Base-by-base conservation (phyloP, 2,329 filamentous ascomycete species). In the Aspergillus pseudoterreus region DNA sequence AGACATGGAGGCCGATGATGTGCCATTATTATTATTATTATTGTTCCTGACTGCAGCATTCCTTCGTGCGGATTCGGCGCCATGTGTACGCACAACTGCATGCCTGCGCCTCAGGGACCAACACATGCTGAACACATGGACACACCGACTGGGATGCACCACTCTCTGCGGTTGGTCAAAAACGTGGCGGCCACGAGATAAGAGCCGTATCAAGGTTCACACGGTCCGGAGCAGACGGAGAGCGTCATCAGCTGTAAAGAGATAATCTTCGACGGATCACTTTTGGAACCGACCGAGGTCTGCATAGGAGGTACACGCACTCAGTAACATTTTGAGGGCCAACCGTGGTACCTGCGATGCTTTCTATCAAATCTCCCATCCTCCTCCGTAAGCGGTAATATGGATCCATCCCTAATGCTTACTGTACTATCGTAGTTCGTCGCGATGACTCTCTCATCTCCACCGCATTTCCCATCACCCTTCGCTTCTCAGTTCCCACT, bases 141-240 rank as follows among this genome's bases (percentile, higher is more conserved):
- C 35, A 38, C 6, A 10, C 14, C 15, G 27, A 11, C 27, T 30
- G 27, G 27, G 19, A 45, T 49, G 49, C 52, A 42, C 35, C 9
- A 30, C 27, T 11, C 27, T 30, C 27, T 30, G 27, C 27, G 14
- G 17, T 39, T 53, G 57, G 56, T 57, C 49, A 59, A 58, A 57
- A 67, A 66, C 65, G 65, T 68, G 65, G 65, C 63, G 55, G 60
- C 64, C 64, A 68, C 64, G 64, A 67, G 64, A 63, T 42, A 30
- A 9, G 27, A 10, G 27, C 10, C 27, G 27, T 30, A 8, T 30
- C 27, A 30, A 30, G 27, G 27, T 30, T 30, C 11, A 11, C 27
- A 11, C 19, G 4, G 19, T 19, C 19, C 19, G 19, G 27, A 30
- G 27, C 3, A 10, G 27, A 30, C 10, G 27, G 27, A 30, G 27